A percentile compares a stretch with the other conserved stretches of the same genome.
Conservation (phyloP, 2,329 filamentous ascomycete species). For the Aspergillus neotritici region DNA sequence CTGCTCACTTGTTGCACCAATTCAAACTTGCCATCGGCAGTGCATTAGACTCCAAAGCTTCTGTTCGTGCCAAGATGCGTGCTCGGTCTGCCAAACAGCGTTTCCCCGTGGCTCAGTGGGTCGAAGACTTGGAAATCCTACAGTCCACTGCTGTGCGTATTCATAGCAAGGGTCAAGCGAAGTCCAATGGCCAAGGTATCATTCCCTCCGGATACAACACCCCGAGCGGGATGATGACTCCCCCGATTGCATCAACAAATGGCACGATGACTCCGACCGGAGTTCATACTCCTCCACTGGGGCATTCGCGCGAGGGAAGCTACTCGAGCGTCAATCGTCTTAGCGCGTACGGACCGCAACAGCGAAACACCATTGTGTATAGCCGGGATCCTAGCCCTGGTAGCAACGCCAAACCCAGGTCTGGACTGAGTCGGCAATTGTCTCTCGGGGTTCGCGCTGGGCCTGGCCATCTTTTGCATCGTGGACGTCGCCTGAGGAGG, state of each 20-base stretch:
- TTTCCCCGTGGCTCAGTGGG: slow-evolving; percentile 63
- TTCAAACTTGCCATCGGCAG: slow-evolving; percentile 60
- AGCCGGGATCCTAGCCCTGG: slow-evolving; percentile 34
- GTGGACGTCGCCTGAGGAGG: slow-evolving; percentile 25
- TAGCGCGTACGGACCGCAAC: slow-evolving; percentile 32
- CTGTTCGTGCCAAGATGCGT: slow-evolving; percentile 57
- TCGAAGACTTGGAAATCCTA: slow-evolving; percentile 58
- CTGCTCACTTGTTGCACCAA: slow-evolving; percentile 58
- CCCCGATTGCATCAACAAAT: slow-evolving; percentile 18
- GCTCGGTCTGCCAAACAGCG: slow-evolving; percentile 60
- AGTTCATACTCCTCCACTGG: slow-evolving; percentile 30
- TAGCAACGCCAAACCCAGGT: slow-evolving; percentile 24
- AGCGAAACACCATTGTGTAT: slow-evolving; percentile 36
- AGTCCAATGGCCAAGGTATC: slow-evolving; percentile 27
- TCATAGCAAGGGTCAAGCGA: slow-evolving; percentile 42
- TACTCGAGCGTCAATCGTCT: slow-evolving; percentile 27
- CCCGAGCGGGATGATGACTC: slow-evolving; percentile 34
- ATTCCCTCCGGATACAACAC: slow-evolving; percentile 41
- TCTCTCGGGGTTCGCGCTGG: slow-evolving; percentile 38
- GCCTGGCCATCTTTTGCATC: slow-evolving; percentile 32
- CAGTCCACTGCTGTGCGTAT: slow-evolving; percentile 57
- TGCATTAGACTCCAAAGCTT: slow-evolving; percentile 53
- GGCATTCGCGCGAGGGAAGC: slow-evolving; percentile 27
- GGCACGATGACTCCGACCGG: slow-evolving; percentile 24
- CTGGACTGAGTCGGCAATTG: slow-evolving; percentile 31